phyloP scores from a whole-genome alignment of 352 stramenopile species.

The Pythium scleroteichum region DNA sequence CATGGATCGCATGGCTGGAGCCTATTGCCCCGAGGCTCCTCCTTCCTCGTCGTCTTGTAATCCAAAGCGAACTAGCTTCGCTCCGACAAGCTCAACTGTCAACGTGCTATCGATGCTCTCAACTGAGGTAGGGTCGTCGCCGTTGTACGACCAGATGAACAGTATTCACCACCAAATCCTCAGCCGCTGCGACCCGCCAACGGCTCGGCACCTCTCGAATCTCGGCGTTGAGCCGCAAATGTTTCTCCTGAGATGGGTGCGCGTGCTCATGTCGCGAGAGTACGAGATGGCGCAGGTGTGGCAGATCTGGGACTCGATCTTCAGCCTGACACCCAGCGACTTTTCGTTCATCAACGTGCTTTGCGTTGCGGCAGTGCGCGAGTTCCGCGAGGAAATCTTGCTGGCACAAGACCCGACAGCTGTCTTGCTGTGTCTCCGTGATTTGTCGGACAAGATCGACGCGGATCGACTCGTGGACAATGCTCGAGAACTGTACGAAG shows the following conservation, averaged over 20 bases:
- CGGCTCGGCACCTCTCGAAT: constrained; percentile 44
- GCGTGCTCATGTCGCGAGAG: constrained; percentile 75
- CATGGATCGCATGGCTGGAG: constrained; percentile 75
- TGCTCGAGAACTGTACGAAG: constrained; percentile 65
- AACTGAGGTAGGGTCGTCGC: constrained; percentile 37
- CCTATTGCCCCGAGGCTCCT: constrained; percentile 51
- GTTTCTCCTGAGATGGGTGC: constrained; percentile 73
- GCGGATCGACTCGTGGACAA: constrained; percentile 56
- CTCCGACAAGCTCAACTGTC: background rate
- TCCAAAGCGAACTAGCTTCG: constrained; percentile 9
- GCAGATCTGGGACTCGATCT: constrained; percentile 80
- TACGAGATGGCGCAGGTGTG: constrained; percentile 76
- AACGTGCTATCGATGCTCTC: constrained; percentile 5
- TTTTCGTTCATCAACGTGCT: constrained; percentile 81
- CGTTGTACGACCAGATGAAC: constrained; percentile 76
- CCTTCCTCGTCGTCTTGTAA: background rate
- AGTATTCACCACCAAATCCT: constrained; percentile 70
- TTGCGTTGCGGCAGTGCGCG: constrained; percentile 68
- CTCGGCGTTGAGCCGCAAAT: constrained; percentile 70
- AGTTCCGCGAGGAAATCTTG: constrained; percentile 68
- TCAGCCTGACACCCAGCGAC: constrained; percentile 64
- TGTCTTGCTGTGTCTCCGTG: constrained; percentile 57
- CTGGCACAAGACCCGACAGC: constrained; percentile 55
- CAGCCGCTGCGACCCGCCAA: constrained; percentile 59
- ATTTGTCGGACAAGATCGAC: constrained; percentile 52